Base-by-base conservation (phyloP, 768 basidiomycete species). In the Termitomyces eurrhizus region DNA sequence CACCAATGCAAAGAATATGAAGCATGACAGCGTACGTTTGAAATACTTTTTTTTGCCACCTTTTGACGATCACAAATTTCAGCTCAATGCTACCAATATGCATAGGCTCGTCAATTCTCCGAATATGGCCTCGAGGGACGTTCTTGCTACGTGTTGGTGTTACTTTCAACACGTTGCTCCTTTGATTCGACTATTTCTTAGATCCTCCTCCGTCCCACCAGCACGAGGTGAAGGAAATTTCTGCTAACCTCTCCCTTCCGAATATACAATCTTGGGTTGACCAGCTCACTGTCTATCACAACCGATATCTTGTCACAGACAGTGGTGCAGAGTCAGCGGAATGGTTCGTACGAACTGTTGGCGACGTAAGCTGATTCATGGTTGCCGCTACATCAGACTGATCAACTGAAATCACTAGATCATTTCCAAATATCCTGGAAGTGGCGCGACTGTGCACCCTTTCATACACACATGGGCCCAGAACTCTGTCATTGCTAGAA, bases 251-350 rank as follows among this genome's bases (percentile, higher is more conserved):
- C 45, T 70, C 70, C 12, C 52, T 73, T 13, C 12, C 68, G 1
- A 70, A 62, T 48, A 72, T 73, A 69, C 66, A 73, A 48, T 51
- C 57, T 16, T 68, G 72, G 62, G 71, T 76, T 51, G 62, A 55
- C 14, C 73, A 69, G 56, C 67, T 74, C 29, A 73, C 74, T 0
- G 16, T 64, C 14, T 77, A 75, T 66, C 69, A 73, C 63, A 75
- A 74, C 51, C 72, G 75, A n/a, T 72, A 76, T 64, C 73, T 74
- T 64, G 64, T 46, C 13, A 70, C 75, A 0, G 21, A 66, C 0
- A 63, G 69, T 13, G 76, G 77, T n/a, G 70, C 63, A 16, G 61
- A 64, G 46, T 74, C 76, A 21, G 70, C 73, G 4, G 63, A 63
- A 11, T 77, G 72, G 73, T 71, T 77, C 26, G 60, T 69, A 9